Percentiles rank a stretch among this genome's conserved stretches.
These are phyloP conservation scores for Heliamphora exappendiculata DNA, from an alignment of 148 eudicot species.

Conservation along the genomic window DNA sequence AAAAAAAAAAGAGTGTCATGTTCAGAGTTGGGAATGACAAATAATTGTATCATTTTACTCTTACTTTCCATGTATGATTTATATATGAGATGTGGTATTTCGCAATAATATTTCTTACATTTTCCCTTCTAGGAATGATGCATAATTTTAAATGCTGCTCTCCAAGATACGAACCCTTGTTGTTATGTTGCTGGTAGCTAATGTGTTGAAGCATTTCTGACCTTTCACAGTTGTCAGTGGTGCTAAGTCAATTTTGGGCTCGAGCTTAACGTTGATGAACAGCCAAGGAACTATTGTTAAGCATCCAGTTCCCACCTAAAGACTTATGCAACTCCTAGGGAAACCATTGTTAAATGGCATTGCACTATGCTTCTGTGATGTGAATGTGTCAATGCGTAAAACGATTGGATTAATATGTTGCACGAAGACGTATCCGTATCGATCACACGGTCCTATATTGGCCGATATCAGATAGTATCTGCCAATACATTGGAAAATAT, in stretches of 20 bases:
- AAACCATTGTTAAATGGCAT: neutral
- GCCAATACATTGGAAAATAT: no score
- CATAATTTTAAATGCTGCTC: no score
- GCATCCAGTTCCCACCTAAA: neutral
- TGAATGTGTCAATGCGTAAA: neutral
- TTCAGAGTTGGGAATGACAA: neutral
- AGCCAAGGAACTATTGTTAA: neutral
- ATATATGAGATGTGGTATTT: neutral
- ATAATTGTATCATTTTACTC: neutral
- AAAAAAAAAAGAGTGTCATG: neutral
- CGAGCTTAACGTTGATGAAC: neutral
- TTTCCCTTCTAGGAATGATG: no score
- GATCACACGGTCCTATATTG: no score
- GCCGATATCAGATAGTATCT: no score
- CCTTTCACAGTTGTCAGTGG: neutral
- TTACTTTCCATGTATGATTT: neutral
- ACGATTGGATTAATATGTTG: conserved; percentile 3
- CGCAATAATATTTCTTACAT: no score
- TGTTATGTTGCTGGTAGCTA: neutral
- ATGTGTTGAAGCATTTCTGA: no score
- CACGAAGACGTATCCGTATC: no score
- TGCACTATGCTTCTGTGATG: neutral
- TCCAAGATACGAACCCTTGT: no score
- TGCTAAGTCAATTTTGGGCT: neutral
- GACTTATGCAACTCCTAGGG: neutral